Conservation (phyloP, 2,329 filamentous ascomycete genomes). For the Cercospora brassicicola region DNA sequence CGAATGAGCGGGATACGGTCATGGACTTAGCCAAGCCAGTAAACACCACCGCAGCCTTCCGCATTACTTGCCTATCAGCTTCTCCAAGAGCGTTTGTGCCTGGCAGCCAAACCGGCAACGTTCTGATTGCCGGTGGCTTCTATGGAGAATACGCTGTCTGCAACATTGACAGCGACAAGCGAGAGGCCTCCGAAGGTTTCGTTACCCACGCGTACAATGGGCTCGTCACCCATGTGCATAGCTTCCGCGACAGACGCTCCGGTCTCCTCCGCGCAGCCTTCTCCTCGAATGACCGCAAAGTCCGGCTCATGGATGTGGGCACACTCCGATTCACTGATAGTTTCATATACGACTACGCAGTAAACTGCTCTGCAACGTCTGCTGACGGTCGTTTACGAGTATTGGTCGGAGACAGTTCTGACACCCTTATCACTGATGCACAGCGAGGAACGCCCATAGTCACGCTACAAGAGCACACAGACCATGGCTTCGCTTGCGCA, state of each 20-base stretch:
- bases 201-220: slow-evolving; percentile 53
- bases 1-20: slow-evolving; percentile 44
- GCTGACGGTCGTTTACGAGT: slow-evolving; percentile 70
- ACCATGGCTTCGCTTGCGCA: slow-evolving; percentile 74
- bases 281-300: slow-evolving; percentile 58
- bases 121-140: slow-evolving; percentile 57
- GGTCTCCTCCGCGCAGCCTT: slow-evolving; percentile 54
- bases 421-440: slow-evolving; percentile 67
- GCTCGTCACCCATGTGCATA: slow-evolving; percentile 61
- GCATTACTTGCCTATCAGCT: slow-evolving; percentile 27
- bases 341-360: slow-evolving; percentile 59
- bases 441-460: slow-evolving; percentile 60
- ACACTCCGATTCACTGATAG: slow-evolving; percentile 60
- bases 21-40: slow-evolving; percentile 49
- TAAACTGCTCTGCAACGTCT: slow-evolving; percentile 73
- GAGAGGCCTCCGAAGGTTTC: slow-evolving; percentile 46
- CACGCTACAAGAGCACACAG: slow-evolving; percentile 57
- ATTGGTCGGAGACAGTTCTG: slow-evolving; percentile 68
- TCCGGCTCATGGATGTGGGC: slow-evolving; percentile 56
- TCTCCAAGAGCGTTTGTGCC: slow-evolving; percentile 8
- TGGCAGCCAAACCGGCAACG: slow-evolving; percentile 5
- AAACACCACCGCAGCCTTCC: slow-evolving; percentile 18
- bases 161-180: slow-evolving; percentile 22
- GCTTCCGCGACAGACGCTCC: slow-evolving; percentile 50
- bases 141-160: slow-evolving; percentile 58